Percentiles rank a stretch among this genome's conserved stretches.
Conservation (phyloP, 768 basidiomycete genomes). For the Psilocybe subaeruginosa region DNA sequence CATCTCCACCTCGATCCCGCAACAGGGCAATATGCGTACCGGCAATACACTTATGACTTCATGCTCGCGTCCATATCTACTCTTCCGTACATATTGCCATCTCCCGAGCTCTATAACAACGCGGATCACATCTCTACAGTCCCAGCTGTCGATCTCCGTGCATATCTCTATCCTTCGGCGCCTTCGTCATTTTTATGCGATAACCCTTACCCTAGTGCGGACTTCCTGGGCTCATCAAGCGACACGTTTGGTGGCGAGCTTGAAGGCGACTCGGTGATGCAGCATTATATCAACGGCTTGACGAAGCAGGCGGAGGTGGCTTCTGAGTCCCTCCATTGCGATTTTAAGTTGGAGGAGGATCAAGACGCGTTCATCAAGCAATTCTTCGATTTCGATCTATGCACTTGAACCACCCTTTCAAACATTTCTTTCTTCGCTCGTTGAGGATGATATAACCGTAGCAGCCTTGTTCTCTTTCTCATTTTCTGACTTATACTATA, state of each 20-base stretch:
- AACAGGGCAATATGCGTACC: constrained; percentile 19
- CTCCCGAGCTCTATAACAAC: too few relatives aligned
- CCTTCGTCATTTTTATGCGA: not conserved
- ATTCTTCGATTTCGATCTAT: not conserved
- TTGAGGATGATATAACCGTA: too few relatives aligned
- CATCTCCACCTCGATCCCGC: constrained; percentile 18
- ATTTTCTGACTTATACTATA: too few relatives aligned
- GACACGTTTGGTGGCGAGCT: not conserved
- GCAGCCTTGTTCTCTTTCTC: too few relatives aligned
- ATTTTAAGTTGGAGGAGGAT: not conserved
- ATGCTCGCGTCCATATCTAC: not conserved
- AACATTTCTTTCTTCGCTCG: too few relatives aligned
- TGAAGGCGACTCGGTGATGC: not conserved
- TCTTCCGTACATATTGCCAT: not conserved
- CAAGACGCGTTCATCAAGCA: not conserved
- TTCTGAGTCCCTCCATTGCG: not conserved
- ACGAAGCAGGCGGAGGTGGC: not conserved
- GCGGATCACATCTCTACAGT: too few relatives aligned
- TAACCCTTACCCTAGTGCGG: too few relatives aligned
- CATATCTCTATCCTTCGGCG: not conserved
- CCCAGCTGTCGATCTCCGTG: too few relatives aligned
- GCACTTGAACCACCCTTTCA: too few relatives aligned
- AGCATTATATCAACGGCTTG: too few relatives aligned
- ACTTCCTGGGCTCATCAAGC: too few relatives aligned
- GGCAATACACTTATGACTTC: not conserved